These are phyloP conservation scores for Stachybotrys echinatus DNA, from an alignment of 2,329 filamentous ascomycete species.

Conservation along the genomic window DNA sequence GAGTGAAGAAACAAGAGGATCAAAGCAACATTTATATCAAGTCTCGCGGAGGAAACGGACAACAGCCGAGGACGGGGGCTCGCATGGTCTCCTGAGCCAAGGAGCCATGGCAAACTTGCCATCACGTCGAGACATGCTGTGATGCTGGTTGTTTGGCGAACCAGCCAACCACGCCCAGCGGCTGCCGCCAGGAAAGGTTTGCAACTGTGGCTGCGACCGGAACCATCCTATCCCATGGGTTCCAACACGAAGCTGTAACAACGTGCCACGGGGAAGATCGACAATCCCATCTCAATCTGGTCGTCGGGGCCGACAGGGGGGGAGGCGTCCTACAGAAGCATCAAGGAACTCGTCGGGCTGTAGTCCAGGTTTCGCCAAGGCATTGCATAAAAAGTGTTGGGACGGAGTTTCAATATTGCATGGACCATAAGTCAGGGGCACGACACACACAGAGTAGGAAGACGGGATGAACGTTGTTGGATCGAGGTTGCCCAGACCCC, in stretches of 20 bases:
- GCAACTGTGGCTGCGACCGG: background rate
- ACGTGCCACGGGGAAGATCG: too few relatives aligned
- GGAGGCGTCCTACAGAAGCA: background rate
- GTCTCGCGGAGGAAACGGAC: background rate
- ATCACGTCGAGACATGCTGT: background rate
- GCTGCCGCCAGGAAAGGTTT: background rate
- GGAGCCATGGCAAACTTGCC: background rate
- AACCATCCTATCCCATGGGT: constrained; percentile 1
- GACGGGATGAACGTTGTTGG: background rate
- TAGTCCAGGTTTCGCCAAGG: too few relatives aligned
- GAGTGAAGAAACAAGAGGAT: background rate
- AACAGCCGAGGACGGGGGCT: background rate
- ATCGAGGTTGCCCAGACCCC: background rate
- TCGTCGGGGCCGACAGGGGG: background rate
- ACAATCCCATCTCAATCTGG: background rate
- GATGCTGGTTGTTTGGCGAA: background rate
- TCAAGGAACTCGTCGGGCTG: too few relatives aligned
- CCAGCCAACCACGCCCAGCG: background rate
- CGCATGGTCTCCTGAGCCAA: background rate
- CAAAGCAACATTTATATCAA: background rate
- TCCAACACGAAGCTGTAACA: background rate
- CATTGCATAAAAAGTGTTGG: too few relatives aligned
- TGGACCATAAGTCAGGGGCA: background rate
- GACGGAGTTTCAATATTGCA: background rate
- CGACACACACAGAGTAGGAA: background rate